phyloP scores from a whole-genome alignment of 2,329 filamentous ascomycete genomes.

The Aureobasidium uvarum region DNA sequence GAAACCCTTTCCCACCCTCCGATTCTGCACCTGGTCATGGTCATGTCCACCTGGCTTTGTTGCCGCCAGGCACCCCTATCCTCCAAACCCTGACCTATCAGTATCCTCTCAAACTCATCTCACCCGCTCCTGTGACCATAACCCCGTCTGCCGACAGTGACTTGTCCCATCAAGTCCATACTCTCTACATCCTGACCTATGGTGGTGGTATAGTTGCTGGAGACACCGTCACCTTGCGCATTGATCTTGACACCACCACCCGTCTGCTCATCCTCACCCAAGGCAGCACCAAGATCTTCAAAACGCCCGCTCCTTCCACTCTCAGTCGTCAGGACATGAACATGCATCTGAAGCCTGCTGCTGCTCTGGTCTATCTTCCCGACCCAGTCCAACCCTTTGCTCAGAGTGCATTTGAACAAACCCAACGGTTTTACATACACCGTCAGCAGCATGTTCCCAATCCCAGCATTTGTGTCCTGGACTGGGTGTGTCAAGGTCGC shows the following conservation, averaged over 20 bases:
- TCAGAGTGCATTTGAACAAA: slow-evolving; percentile 78
- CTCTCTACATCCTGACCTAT: slow-evolving; percentile 90
- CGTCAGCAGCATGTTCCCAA: slow-evolving; percentile 43
- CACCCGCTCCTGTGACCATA: slow-evolving; percentile 65
- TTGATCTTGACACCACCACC: slow-evolving; percentile 63
- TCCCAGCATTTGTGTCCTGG: slow-evolving; percentile 70
- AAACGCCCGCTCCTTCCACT: slow-evolving; percentile 57
- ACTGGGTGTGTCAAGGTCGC: slow-evolving; percentile 92
- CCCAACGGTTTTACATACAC: slow-evolving; percentile 68
- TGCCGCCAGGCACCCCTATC: slow-evolving; percentile 69
- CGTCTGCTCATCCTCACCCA: slow-evolving; percentile 62
- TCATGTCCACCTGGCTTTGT: slow-evolving; percentile 67
- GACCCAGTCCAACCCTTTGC: slow-evolving; percentile 93
- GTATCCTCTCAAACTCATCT: slow-evolving; percentile 92
- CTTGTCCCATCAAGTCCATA: slow-evolving; percentile 48
- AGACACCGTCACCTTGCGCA: slow-evolving; percentile 71
- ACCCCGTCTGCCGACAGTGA: slow-evolving; percentile 11
- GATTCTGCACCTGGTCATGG: slow-evolving; percentile 75
- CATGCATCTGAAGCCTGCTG: slow-evolving; percentile 49
- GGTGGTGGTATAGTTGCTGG: slow-evolving; percentile 89
- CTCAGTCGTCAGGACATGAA: slow-evolving; percentile 43
- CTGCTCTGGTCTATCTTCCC: slow-evolving; percentile 66
- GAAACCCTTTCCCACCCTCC: slow-evolving; percentile 74
- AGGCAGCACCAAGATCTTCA: slow-evolving; percentile 96
- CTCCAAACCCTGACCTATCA: slow-evolving; percentile 78